phyloP scores from a whole-genome alignment of 257 asterid species.

The Vinca minor region DNA sequence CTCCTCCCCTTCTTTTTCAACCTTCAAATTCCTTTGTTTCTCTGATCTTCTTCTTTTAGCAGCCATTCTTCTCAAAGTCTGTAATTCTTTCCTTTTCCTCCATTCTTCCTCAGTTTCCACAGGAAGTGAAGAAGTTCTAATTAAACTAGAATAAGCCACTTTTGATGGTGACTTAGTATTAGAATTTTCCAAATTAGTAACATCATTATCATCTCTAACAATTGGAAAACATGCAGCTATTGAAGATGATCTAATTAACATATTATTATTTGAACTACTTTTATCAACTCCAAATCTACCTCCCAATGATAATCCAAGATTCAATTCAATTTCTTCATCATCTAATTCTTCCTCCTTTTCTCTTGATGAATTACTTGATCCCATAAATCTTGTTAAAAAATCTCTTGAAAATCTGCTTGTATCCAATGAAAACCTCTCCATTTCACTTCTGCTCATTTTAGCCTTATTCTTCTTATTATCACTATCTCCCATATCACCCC shows the following conservation, averaged over 20 bases:
- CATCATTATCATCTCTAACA: conserved; percentile 48
- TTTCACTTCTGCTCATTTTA: conserved; percentile 35
- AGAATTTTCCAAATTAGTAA: too few relatives aligned
- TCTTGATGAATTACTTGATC: conserved; percentile 22
- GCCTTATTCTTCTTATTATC: conserved; percentile 32
- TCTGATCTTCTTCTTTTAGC: conserved; percentile 87
- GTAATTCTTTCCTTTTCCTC: conserved; percentile 90
- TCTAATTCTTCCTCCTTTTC: conserved; percentile 18
- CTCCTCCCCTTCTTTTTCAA: conserved; percentile 47
- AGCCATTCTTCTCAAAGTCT: conserved; percentile 82
- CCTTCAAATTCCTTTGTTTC: conserved; percentile 55
- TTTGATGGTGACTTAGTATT: conserved; percentile 35
- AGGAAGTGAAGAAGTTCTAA: conserved; percentile 76
- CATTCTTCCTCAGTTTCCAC: conserved; percentile 87
- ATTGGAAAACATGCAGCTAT: conserved; percentile 64
- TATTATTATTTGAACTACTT: conserved; percentile 37
- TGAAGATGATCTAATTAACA: conserved; percentile 61
- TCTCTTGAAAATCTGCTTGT: conserved; percentile 50
- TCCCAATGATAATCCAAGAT: conserved; percentile 88
- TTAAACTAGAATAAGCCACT: conserved; percentile 35
- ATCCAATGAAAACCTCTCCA: conserved; percentile 55
- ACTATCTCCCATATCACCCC: conserved; percentile 42
- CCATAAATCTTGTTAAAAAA: conserved; percentile 69
- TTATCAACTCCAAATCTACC: conserved; percentile 91
- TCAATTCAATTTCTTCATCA: conserved; percentile 52